These are phyloP conservation scores for Diplodia scrobiculata DNA, from an alignment of 2,329 filamentous ascomycete genomes.

Conservation along the genomic window DNA sequence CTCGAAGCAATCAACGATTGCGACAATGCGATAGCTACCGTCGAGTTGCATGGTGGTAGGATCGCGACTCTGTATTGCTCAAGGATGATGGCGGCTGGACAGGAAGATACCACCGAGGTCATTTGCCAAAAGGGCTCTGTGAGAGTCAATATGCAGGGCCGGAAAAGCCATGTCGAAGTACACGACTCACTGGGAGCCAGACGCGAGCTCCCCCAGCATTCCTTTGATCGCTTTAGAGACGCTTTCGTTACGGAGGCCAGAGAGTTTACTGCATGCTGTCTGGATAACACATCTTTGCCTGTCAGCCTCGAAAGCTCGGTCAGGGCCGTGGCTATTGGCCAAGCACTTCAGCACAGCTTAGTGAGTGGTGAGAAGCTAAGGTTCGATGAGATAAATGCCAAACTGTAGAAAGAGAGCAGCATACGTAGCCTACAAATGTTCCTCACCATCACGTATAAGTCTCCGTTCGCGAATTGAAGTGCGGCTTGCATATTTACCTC, in stretches of 20 bases:
- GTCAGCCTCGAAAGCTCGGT: background rate
- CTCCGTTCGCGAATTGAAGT: no score
- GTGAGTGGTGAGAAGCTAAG: background rate
- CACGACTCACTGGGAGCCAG: background rate
- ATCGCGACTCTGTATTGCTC: slow-evolving; percentile 51
- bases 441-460: no score
- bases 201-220: background rate
- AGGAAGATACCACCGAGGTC: slow-evolving; percentile 50
- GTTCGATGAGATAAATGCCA: background rate
- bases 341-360: background rate
- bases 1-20: background rate
- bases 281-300: background rate
- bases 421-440: no score
- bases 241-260: background rate
- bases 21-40: background rate
- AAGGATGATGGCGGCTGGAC: slow-evolving; percentile 48
- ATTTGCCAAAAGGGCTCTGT: slow-evolving; percentile 40
- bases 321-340: background rate
- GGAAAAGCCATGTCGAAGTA: background rate
- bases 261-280: background rate
- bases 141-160: background rate
- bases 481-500: no score
- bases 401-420: background rate
- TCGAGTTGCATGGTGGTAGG: slow-evolving; percentile 48
- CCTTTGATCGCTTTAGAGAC: background rate